These are phyloP conservation scores for Rhodomyrtus psidioides DNA, from an alignment of 441 rosid genomes.

Conservation along the genomic window DNA sequence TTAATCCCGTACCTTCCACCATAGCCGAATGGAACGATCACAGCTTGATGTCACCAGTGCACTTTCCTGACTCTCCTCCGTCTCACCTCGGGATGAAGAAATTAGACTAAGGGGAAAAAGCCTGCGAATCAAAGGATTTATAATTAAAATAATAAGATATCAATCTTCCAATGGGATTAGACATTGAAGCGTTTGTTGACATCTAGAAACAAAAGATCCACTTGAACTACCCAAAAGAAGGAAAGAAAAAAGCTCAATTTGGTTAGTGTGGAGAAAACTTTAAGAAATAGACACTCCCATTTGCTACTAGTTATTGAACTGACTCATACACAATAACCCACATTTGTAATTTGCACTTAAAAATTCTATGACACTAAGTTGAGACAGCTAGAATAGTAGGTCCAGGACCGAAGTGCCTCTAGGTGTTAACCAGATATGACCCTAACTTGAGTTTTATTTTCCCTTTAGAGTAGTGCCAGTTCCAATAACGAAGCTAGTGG, in stretches of 20 bases:
- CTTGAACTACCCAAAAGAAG: neutral
- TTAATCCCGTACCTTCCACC: constrained; percentile 54
- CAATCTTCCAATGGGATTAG: neutral
- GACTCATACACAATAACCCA: neutral
- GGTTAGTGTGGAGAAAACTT: neutral
- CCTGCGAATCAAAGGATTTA: constrained; percentile 23
- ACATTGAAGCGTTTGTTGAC: neutral
- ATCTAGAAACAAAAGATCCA: neutral
- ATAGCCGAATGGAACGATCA: constrained; percentile 58
- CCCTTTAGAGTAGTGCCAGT: neutral
- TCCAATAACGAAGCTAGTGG: neutral
- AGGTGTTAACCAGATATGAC: neutral
- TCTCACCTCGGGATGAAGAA: constrained; percentile 27
- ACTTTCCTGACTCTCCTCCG: constrained; percentile 31
- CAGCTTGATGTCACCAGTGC: constrained; percentile 49
- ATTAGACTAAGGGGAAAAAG: constrained; percentile 37
- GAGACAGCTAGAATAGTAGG: neutral
- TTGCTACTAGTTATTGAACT: neutral
- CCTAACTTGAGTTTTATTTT: neutral
- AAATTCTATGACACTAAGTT: neutral
- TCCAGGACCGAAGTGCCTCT: neutral
- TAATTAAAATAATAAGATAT: neutral
- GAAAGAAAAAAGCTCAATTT: neutral
- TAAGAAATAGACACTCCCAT: neutral
- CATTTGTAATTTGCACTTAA: neutral